Conservation (phyloP, 2,329 filamentous ascomycete genomes). For the Seiridium unicorne region DNA sequence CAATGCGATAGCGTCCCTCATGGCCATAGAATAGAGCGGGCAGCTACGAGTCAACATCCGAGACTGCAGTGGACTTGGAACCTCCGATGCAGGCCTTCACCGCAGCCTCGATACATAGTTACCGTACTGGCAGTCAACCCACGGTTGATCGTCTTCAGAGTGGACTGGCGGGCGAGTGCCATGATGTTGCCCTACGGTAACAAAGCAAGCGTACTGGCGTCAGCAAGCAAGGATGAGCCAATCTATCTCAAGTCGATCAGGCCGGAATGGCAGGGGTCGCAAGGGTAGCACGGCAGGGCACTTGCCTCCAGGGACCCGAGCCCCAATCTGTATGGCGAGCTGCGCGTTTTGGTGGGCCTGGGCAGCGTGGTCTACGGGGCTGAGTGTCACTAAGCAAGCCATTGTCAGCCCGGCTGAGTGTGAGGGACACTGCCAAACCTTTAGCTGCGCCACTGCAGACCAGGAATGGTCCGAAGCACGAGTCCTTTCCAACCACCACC, state of each 20-base stretch:
- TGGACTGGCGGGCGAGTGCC: too few relatives aligned
- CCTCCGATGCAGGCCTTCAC: too few relatives aligned
- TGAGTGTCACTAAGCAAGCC: constrained; percentile 7
- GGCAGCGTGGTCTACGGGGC: constrained; percentile 2
- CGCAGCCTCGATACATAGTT: too few relatives aligned
- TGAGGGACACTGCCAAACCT: background rate
- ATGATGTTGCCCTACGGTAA: too few relatives aligned
- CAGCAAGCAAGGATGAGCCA: constrained; percentile 2
- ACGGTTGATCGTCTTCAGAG: too few relatives aligned
- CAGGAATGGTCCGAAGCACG: background rate
- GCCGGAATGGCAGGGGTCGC: background rate
- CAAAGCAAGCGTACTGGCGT: background rate
- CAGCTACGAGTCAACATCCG: too few relatives aligned
- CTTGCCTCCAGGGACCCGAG: background rate
- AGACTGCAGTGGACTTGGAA: too few relatives aligned
- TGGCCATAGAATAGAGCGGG: background rate
- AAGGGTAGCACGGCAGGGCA: background rate
- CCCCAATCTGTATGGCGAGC: background rate
- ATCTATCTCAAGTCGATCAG: background rate
- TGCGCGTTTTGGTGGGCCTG: constrained; percentile 3
- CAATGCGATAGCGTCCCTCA: background rate
- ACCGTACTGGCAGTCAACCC: too few relatives aligned
- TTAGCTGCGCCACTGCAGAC: background rate
- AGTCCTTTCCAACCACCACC: background rate
- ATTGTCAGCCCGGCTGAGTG: constrained; percentile 5